Evolutionary conservation across 257 asterid species (phyloP).

Genomic region (Salvia hispanica): DNA sequence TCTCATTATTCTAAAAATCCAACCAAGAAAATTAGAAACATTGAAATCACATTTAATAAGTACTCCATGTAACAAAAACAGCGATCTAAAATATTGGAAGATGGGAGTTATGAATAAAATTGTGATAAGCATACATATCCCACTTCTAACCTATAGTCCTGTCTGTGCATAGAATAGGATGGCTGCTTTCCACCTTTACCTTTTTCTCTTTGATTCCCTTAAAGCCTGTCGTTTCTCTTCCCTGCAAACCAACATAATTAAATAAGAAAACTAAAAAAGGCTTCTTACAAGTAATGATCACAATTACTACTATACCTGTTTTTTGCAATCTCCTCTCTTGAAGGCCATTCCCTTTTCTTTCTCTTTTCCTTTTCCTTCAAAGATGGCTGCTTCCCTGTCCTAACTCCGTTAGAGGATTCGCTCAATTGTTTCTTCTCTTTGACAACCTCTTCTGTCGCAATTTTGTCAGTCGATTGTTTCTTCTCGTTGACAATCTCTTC

Average conservation of each 20-base stretch:
- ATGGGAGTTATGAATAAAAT: not conserved
- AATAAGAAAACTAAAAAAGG: not conserved
- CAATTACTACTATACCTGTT: slow-evolving; percentile 42
- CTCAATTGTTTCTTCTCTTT: too few species aligned
- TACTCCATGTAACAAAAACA: slow-evolving; percentile 19
- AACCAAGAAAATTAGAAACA: not conserved
- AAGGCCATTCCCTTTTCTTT: slow-evolving; percentile 48
- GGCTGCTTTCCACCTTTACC: slow-evolving; percentile 27
- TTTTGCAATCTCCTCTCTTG: slow-evolving; percentile 62
- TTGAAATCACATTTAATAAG: not conserved
- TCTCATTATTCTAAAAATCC: not conserved
- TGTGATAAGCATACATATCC: not conserved
- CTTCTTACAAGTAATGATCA: not conserved
- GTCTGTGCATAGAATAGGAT: not conserved
- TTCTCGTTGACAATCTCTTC: slow-evolving; percentile 32
- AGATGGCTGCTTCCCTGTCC: slow-evolving; percentile 22
- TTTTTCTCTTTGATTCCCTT: slow-evolving; percentile 52
- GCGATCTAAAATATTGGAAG: slow-evolving; percentile 1
- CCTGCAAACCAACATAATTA: slow-evolving; percentile 42
- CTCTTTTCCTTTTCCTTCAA: slow-evolving; percentile 31
- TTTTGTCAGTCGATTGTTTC: slow-evolving; percentile 31
- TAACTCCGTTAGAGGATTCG: too few species aligned
- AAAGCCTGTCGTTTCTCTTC: slow-evolving; percentile 65
- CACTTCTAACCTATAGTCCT: not conserved
- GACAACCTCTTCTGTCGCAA: slow-evolving; percentile 3